Evolutionary conservation across 31 red algal genomes (phyloP), one percentile per base, ranked within the genome.

Genomic region (Asparagopsis taxiformis): DNA sequence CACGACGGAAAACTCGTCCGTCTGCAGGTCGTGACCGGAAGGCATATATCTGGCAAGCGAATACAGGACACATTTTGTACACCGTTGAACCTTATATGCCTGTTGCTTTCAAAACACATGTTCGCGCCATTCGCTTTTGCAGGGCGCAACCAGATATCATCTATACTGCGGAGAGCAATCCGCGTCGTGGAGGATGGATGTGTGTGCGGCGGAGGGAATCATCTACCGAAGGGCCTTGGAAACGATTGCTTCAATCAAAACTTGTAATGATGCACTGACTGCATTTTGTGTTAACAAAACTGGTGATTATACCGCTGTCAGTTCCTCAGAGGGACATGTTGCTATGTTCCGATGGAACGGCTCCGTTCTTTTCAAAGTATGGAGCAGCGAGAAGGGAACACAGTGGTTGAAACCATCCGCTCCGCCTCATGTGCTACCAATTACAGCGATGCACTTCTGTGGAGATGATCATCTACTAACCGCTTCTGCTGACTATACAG

Each of bases 401-500:
- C 25, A 44, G 2, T 13, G 57, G 9, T 74, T 68, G 26, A 43
- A 30, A 39, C 4, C 62, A 30, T 37, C 52, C 4, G 61, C 37
- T 26, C 62, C 81, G 22, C 81, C 81, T 0, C 81, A 85, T 68
- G 51, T 68, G 19, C 62, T 85, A 37, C 81, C 81, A 10, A 51
- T 85, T 16, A 85, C 81, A 1, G 70, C 26, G 25, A 74, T 85
- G 81, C 21, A 25, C n/a, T 85, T 85, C 50, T 32, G 70, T 11
- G 22, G 16, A 1, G 69, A 61, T 24, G 51, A 59, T 17, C 31
- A 65, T 24, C 7, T 85, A 21, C 28, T 85, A 21, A 69, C 81
- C 3, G 81, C 81, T 6, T 85, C 81, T 59, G 81, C 81, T 9
- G 81, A 85, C 52, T 69, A 75, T 33, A 75, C 81, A 29, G 41